These are phyloP conservation scores for Stereocaulon alpinum DNA, from an alignment of 495 filamentous ascomycete species.

Conservation along the genomic window DNA sequence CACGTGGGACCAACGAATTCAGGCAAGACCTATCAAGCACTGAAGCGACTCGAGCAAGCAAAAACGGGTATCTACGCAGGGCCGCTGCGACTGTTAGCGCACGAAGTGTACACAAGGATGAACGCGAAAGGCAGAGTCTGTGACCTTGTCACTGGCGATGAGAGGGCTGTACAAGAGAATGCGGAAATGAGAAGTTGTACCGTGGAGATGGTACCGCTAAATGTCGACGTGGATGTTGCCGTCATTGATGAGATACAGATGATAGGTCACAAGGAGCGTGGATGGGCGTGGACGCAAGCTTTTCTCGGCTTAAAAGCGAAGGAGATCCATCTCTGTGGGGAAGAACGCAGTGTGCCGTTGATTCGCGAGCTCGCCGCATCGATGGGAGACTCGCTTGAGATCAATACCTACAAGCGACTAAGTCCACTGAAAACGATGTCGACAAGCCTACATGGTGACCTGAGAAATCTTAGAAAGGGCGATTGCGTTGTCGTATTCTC, in stretches of 20 bases:
- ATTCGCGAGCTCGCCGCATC: slow-evolving; percentile 68
- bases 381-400: slow-evolving; percentile 70
- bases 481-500: slow-evolving; percentile 87
- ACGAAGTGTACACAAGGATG: slow-evolving; percentile 83
- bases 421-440: slow-evolving; percentile 61
- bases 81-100: slow-evolving; percentile 79
- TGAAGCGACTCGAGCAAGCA: slow-evolving; percentile 72
- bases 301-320: slow-evolving; percentile 74
- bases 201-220: slow-evolving; percentile 87
- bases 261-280: slow-evolving; percentile 70
- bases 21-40: slow-evolving; percentile 91
- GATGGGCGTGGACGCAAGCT: slow-evolving; percentile 96
- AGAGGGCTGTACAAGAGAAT: slow-evolving; percentile 45
- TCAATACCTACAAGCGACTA: slow-evolving; percentile 74
- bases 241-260: slow-evolving; percentile 99
- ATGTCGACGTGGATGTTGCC: slow-evolving; percentile 64
- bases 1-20: slow-evolving; percentile 98
- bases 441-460: slow-evolving; percentile 48
- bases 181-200: slow-evolving; percentile 69
- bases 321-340: slow-evolving; percentile 91
- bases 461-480: slow-evolving; percentile 66
- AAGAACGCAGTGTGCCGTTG: slow-evolving; percentile 69
- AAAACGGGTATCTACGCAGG: slow-evolving; percentile 81
- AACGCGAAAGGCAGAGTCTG: slow-evolving; percentile 62
- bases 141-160: slow-evolving; percentile 85